Percentiles rank a stretch among this genome's conserved stretches.
Conservation (phyloP, 139 green algal species). For the Coccomyxa sp. region DNA sequence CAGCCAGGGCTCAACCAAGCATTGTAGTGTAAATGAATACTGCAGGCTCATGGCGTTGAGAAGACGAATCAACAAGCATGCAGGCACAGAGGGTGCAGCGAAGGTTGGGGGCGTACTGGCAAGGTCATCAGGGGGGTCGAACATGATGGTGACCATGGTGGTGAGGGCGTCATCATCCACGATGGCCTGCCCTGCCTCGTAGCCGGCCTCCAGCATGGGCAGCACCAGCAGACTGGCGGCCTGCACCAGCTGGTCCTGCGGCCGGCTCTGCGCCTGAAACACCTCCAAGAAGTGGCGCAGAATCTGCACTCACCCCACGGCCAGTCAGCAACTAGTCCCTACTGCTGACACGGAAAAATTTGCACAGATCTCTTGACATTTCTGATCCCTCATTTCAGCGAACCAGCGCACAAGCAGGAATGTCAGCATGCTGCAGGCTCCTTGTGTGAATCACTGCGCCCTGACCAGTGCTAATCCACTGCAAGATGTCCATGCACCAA, state of each 20-base stretch:
- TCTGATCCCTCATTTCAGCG: no score
- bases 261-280: conserved; percentile 33
- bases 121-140: conserved; percentile 15
- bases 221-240: conserved; percentile 72
- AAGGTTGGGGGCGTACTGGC: conserved; percentile 1
- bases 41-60: no score
- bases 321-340: neutral
- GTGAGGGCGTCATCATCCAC: conserved; percentile 36
- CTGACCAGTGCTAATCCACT: neutral
- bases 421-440: no score
- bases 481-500: neutral
- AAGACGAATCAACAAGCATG: no score
- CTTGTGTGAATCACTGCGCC: no score
- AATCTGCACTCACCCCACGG: conserved; percentile 25
- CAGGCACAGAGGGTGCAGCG: no score
- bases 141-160: conserved; percentile 31
- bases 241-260: conserved; percentile 47
- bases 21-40: no score
- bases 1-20: no score
- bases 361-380: no score
- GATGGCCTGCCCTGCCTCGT: conserved; percentile 48
- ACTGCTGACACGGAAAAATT: neutral
- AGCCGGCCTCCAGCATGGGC: conserved; percentile 64
- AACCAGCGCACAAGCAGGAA: no score
- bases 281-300: conserved; percentile 54